A percentile compares a stretch with the other conserved stretches of the same genome.
Conservation (phyloP, 2,329 filamentous ascomycete species). For the Aspergillus hiratsukae region DNA sequence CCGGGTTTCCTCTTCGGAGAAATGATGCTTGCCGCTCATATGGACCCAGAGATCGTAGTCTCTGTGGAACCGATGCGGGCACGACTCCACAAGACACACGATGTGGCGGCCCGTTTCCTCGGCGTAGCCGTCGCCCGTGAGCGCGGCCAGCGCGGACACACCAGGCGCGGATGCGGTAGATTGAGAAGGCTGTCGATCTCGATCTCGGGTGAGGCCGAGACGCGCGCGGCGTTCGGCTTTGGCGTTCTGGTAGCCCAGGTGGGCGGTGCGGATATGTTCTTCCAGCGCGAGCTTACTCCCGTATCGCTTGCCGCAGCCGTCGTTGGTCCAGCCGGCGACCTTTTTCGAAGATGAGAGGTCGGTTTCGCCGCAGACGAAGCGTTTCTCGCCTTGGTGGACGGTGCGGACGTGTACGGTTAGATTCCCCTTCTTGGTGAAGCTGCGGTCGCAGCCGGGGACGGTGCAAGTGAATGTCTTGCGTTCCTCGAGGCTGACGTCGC, state of each 20-base stretch:
- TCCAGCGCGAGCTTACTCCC: conserved; percentile 73
- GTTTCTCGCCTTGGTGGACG: conserved; percentile 67
- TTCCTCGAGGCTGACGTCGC: conserved; percentile 54
- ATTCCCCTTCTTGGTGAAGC: conserved; percentile 80
- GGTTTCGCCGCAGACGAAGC: conserved; percentile 72
- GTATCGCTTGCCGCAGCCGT: conserved; percentile 71
- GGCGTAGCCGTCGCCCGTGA: conserved; percentile 55
- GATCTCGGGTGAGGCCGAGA: conserved; percentile 20
- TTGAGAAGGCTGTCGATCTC: conserved; percentile 8
- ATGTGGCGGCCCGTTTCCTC: conserved; percentile 48
- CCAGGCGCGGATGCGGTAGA: conserved; percentile 11
- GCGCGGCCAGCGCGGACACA: conserved; percentile 40
- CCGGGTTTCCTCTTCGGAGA: conserved; percentile 37
- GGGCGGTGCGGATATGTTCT: conserved; percentile 78
- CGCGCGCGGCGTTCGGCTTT: conserved; percentile 37
- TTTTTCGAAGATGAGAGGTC: conserved; percentile 56
- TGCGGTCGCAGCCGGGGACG: conserved; percentile 64
- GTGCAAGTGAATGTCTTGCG: conserved; percentile 65
- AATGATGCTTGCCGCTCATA: conserved; percentile 44
- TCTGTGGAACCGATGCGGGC: conserved; percentile 52
- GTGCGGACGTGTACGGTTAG: conserved; percentile 73
- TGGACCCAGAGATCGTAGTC: conserved; percentile 57
- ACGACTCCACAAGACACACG: conserved; percentile 48
- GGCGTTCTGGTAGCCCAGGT: conserved; percentile 58
- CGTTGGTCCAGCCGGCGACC: conserved; percentile 60